These are phyloP conservation scores for Fraxinus quadrangulata DNA, from an alignment of 257 asterid genomes.

Conservation along the genomic window DNA sequence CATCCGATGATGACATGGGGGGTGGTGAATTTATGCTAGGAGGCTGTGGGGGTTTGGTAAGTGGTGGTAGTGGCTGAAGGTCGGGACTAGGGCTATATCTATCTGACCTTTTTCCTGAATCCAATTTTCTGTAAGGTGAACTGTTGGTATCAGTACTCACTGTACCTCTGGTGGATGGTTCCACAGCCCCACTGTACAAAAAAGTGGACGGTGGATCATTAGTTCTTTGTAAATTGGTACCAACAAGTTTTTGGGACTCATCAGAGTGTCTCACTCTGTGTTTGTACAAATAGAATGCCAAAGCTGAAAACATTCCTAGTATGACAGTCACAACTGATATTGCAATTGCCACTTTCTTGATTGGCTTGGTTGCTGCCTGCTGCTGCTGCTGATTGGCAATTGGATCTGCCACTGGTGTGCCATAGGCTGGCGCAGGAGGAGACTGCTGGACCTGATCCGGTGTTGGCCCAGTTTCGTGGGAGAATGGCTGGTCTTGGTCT, in stretches of 20 bases:
- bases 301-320: constrained; percentile 58
- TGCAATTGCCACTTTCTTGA: constrained; percentile 66
- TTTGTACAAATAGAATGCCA: constrained; percentile 61
- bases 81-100: constrained; percentile 97
- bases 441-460: constrained; percentile 58
- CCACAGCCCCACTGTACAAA: constrained; percentile 89
- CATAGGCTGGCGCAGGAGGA: constrained; percentile 42
- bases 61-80: constrained; percentile 94
- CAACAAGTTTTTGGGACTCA: constrained; percentile 70
- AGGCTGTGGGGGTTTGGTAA: constrained; percentile 72
- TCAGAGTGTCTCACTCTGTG: constrained; percentile 46
- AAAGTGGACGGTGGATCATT: constrained; percentile 74
- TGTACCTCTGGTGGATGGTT: constrained; percentile 60
- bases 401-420: constrained; percentile 45
- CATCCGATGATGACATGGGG: constrained; percentile 93
- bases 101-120: constrained; percentile 62
- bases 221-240: constrained; percentile 38
- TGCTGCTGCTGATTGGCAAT: constrained; percentile 26
- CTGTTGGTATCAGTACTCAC: constrained; percentile 35
- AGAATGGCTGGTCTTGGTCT: constrained; percentile 82
- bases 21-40: constrained; percentile 75
- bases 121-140: constrained; percentile 77
- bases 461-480: constrained; percentile 71
- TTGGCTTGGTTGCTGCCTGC: constrained; percentile 34
- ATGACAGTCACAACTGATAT: constrained; percentile 57